phyloP scores from a whole-genome alignment of 2,329 filamentous ascomycete genomes.

The Fusarium ramigenum region DNA sequence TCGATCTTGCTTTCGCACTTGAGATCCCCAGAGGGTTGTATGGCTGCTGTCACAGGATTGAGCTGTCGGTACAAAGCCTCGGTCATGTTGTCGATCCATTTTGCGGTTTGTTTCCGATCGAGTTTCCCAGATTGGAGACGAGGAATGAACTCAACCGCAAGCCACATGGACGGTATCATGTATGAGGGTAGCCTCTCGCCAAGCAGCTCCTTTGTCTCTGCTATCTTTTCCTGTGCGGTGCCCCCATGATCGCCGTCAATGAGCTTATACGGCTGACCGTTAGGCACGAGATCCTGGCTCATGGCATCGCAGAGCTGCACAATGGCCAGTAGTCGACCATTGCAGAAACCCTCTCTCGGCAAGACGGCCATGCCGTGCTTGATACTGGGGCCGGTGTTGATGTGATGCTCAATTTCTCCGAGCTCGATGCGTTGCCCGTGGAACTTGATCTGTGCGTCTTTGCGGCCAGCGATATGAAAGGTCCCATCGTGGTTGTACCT shows the following conservation, averaged over 20 bases:
- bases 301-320: slow-evolving; percentile 14
- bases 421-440: slow-evolving; percentile 48
- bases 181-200: slow-evolving; percentile 25
- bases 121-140: slow-evolving; percentile 35
- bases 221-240: neutral
- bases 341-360: slow-evolving; percentile 23
- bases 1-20: neutral
- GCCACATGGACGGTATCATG: slow-evolving; percentile 39
- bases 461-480: slow-evolving; percentile 40
- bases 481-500: slow-evolving; percentile 42
- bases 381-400: slow-evolving; percentile 29
- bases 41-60: neutral
- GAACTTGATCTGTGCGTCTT: slow-evolving; percentile 47
- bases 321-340: slow-evolving; percentile 23
- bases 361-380: slow-evolving; percentile 37
- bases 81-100: slow-evolving; percentile 29
- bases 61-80: slow-evolving; percentile 24
- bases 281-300: slow-evolving; percentile 10
- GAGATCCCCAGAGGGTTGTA: neutral
- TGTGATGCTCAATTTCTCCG: slow-evolving; percentile 45
- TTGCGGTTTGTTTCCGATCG: slow-evolving; percentile 21
- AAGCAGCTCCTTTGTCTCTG: slow-evolving; percentile 26
- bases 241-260: slow-evolving; percentile 2
- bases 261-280: slow-evolving; percentile 19
- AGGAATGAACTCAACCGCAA: slow-evolving; percentile 30